Conservation (phyloP, 2,329 filamentous ascomycete species). For the Lasiodiplodia sp. region DNA sequence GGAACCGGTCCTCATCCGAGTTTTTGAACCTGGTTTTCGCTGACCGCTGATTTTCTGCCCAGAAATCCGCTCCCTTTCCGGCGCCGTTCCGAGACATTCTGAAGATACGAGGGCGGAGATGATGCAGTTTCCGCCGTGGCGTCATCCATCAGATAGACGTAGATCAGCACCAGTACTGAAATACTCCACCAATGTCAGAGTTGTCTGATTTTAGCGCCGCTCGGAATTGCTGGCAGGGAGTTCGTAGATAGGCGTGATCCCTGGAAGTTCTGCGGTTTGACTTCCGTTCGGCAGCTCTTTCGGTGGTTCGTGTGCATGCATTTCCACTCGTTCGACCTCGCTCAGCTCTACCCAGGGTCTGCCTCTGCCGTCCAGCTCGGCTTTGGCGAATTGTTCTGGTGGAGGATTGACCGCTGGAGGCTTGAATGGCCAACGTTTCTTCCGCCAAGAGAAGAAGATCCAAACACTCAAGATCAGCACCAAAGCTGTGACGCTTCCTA, state of each 20-base stretch:
- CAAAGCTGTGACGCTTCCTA: neutral
- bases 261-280: neutral
- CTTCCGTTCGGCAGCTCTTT: neutral
- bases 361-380: neutral
- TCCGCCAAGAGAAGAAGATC: neutral
- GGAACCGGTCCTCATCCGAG: neutral
- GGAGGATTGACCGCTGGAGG: neutral
- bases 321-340: neutral
- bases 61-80: neutral
- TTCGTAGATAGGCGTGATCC: neutral
- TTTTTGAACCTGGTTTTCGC: neutral
- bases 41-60: neutral
- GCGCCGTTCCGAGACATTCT: conserved; percentile 6
- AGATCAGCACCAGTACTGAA: neutral
- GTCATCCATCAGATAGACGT: neutral
- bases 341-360: neutral
- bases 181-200: neutral
- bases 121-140: neutral
- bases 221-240: neutral
- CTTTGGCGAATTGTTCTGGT: neutral
- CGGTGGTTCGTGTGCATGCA: neutral
- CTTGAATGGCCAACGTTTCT: neutral
- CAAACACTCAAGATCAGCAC: neutral
- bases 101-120: conserved; percentile 14
- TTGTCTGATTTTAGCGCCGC: neutral